Evolutionary conservation across 345 rosid species (phyloP), one percentile per base, ranked within the genome.

Genomic region (Rhodamnia argentea): DNA sequence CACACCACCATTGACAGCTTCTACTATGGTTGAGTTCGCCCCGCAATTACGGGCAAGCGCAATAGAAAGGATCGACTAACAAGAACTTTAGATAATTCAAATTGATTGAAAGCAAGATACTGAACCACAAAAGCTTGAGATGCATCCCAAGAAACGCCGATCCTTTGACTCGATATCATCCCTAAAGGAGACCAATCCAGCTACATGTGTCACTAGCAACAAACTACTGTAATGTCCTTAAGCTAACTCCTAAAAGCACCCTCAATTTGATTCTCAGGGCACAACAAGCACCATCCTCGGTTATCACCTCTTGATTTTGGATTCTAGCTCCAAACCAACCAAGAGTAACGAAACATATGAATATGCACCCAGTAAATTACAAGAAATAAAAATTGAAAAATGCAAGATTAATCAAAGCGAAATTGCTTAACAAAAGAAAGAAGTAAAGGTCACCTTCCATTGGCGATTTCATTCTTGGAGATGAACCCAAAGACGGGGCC

Each of bases 401-500:
- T 47, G 83, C 54, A 29, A 14, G 15, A 29, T 7, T 15, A 29
- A 20, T 37, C 6, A 32, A 26, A 82, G 32, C 40, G 56, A 47
- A 47, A 23, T 82, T 15, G 20, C 22, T 44, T 55, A 83, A 50
- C 40, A 88, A 88, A 52, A 27, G 29, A 59, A 83, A 64, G 70
- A 14, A 58, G 9, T 64, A 3, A 2, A 51, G 70, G 44, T 26
- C 29, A 96, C 99, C 99, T 97, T 87, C 99, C 99, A 89, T 97
- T 96, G 64, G 95, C 64, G 89, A 96, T 95, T 91, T 97, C 99
- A 74, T 97, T 97, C 91, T 96, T 97, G 85, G 89, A 91, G 83
- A 94, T n/a, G 84, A 91, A 97, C 58, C 99, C 99, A 88, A 97
- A 94, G 90, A 95, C 95, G 51, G 99, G 99, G 29, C 98, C 99